Conservation (phyloP, 106 monocot genomes). For the Hemerocallis citrina region DNA sequence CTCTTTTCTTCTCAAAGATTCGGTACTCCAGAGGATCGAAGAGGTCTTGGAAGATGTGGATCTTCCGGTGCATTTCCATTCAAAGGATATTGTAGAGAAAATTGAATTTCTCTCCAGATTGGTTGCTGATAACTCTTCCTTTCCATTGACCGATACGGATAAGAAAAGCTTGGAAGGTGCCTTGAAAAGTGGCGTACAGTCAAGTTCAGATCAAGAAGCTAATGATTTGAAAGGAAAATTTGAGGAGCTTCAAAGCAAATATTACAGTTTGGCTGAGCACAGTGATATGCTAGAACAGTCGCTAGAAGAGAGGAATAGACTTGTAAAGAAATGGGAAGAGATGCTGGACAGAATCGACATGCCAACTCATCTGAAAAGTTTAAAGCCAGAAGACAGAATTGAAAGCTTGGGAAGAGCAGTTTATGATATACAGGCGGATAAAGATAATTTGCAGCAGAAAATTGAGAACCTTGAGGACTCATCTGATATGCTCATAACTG, state of each 20-base stretch:
- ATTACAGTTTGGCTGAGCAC: conserved; percentile 74
- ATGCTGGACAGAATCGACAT: conserved; percentile 42
- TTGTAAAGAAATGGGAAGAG: conserved; percentile 66
- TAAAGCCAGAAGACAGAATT: conserved; percentile 46
- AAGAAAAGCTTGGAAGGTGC: conserved; percentile 13
- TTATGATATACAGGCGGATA: conserved; percentile 40
- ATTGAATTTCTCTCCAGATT: conserved; percentile 50
- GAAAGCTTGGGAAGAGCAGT: conserved; percentile 49
- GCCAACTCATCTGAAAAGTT: conserved; percentile 37
- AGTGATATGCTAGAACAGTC: conserved; percentile 84
- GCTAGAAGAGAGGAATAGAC: conserved; percentile 52
- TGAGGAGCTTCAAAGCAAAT: conserved; percentile 50
- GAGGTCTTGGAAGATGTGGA: conserved; percentile 73
- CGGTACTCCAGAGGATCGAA: conserved; percentile 72
- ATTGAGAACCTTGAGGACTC: conserved; percentile 47
- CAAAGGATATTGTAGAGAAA: conserved; percentile 66
- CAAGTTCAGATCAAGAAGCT: conserved; percentile 12
- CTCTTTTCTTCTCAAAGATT: conserved; percentile 76
- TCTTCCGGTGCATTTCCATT: conserved; percentile 65
- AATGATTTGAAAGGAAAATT: conserved; percentile 47
- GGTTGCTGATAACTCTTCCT: conserved; percentile 20
- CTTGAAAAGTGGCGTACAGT: conserved; percentile 16
- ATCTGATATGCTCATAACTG: conserved; percentile 36
- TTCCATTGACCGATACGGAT: conserved; percentile 25
- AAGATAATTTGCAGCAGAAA: conserved; percentile 44